Percentiles rank a stretch among this genome's conserved stretches.
phyloP scores from a whole-genome alignment of 768 basidiomycete species.

The Termitomyces sp. region DNA sequence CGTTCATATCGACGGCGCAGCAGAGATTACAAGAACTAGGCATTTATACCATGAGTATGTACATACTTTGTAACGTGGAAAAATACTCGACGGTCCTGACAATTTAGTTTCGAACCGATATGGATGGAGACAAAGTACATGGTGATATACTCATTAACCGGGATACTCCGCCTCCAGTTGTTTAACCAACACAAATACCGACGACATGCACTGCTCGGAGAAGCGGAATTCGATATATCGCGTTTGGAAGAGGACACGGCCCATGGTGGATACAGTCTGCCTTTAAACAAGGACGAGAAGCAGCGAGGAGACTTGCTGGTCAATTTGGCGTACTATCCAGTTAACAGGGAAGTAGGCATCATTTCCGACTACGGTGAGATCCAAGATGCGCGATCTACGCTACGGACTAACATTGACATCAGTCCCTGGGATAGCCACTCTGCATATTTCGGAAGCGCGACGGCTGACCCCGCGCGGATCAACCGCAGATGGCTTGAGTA shows the following conservation, averaged over 20 bases:
- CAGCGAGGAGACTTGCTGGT: conserved; percentile 10
- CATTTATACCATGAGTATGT: conserved; percentile 12
- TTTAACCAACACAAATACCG: conserved; percentile 13
- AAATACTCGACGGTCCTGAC: neutral
- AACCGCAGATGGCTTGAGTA: neutral
- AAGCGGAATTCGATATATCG: conserved; percentile 2
- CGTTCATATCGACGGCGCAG: conserved; percentile 3
- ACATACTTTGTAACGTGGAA: neutral
- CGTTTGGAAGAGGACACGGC: conserved; percentile 4
- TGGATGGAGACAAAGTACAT: conserved; percentile 18
- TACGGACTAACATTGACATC: neutral
- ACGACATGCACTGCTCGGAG: conserved; percentile 8
- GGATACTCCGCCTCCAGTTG: conserved; percentile 5
- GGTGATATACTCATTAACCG: conserved; percentile 9
- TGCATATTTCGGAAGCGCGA: conserved; percentile 7
- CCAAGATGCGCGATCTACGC: neutral
- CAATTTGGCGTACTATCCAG: conserved; percentile 7
- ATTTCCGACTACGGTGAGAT: neutral
- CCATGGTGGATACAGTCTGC: conserved; percentile 5
- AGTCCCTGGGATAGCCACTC: conserved; percentile 10
- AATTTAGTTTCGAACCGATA: conserved; percentile 14
- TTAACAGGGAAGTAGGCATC: neutral
- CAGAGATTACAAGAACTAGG: conserved; percentile 8
- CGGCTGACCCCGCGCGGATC: neutral
- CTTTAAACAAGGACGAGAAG: conserved; percentile 6